phyloP scores from a whole-genome alignment of 2,329 filamentous ascomycete species.

The Seiridium unicorne region DNA sequence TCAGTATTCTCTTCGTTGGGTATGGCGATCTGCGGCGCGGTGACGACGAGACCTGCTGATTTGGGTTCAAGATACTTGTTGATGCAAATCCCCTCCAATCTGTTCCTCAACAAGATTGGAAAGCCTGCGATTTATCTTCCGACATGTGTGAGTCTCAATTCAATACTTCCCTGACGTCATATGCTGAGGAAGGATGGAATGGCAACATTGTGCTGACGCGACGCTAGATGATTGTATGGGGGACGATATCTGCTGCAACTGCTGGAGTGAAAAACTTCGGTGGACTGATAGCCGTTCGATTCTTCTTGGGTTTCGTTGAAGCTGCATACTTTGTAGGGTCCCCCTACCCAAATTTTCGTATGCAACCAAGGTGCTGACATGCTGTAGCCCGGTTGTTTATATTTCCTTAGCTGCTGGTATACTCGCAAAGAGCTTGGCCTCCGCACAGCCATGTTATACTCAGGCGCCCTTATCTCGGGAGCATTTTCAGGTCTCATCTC shows the following conservation, averaged over 20 bases:
- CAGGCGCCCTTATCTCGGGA: conserved; percentile 67
- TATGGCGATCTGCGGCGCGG: conserved; percentile 20
- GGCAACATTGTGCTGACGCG: neutral
- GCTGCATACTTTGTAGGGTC: conserved; percentile 41
- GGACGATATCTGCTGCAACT: conserved; percentile 41
- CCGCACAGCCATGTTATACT: conserved; percentile 65
- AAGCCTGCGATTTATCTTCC: conserved; percentile 45
- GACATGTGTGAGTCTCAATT: conserved; percentile 34
- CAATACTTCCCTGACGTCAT: neutral
- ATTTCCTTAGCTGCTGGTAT: conserved; percentile 67
- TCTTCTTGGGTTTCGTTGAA: conserved; percentile 42
- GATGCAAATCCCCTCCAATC: conserved; percentile 51
- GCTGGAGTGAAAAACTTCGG: conserved; percentile 31
- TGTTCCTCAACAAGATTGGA: conserved; percentile 49
- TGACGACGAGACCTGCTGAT: neutral
- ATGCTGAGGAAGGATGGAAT: neutral
- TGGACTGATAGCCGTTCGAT: conserved; percentile 37
- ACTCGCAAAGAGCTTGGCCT: conserved; percentile 66
- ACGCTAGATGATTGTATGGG: conserved; percentile 46
- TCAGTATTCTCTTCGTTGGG: conserved; percentile 51
- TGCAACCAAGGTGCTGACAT: neutral
- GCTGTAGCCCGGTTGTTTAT: conserved; percentile 54
- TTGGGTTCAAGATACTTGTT: conserved; percentile 37
- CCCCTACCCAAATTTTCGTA: neutral
- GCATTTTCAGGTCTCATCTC: conserved; percentile 68